A percentile compares a stretch with the other conserved stretches of the same genome.
phyloP scores from a whole-genome alignment of 192 early-diverging fungal genomes.

The Coemansia sp. region DNA sequence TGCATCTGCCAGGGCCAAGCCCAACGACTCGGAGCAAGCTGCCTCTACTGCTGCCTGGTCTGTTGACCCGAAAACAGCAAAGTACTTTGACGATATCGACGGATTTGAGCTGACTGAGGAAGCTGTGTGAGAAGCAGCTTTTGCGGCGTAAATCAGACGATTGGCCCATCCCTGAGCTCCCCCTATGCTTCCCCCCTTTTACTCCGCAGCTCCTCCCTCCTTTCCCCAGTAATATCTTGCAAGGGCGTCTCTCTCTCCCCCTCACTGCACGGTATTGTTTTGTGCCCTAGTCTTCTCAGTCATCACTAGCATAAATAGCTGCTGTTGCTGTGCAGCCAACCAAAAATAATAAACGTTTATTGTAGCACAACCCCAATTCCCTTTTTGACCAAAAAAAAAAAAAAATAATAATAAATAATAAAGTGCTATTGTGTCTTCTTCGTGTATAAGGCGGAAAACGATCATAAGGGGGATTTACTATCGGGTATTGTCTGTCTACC shows the following conservation, averaged over 20 bases:
- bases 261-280: not conserved
- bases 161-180: not conserved
- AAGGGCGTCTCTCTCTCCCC: not conserved
- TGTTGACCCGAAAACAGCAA: conserved; percentile 8
- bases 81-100: conserved; percentile 38
- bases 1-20: conserved; percentile 1
- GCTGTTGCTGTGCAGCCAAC: not conserved
- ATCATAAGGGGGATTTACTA: not conserved
- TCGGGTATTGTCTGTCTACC: not conserved
- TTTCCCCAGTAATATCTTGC: not conserved
- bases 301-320: not conserved
- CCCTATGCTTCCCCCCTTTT: not conserved
- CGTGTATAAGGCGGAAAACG: not conserved
- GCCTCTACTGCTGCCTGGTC: not conserved
- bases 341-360: not conserved
- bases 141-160: not conserved
- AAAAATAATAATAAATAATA: too few species aligned
- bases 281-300: not conserved
- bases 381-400: not conserved
- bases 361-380: not conserved
- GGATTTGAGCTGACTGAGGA: conserved; percentile 31
- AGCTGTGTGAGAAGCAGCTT: not conserved
- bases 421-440: not conserved
- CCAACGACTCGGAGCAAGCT: not conserved
- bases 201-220: not conserved